Percentiles rank a stretch among this genome's conserved stretches.
These are phyloP conservation scores for Aspergillus felis DNA, from an alignment of 2,329 filamentous ascomycete species.

Conservation along the genomic window DNA sequence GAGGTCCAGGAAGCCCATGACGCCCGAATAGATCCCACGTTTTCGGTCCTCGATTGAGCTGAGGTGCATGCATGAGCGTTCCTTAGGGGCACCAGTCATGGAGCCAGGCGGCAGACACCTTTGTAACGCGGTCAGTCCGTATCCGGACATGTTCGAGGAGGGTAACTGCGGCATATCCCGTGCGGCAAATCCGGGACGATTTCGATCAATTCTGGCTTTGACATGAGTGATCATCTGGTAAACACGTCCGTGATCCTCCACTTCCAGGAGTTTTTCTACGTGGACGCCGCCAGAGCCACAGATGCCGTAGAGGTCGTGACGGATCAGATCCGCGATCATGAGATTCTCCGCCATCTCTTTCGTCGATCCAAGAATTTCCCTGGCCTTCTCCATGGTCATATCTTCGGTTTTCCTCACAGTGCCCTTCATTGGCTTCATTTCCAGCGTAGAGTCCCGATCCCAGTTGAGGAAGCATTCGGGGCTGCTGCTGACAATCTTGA, in stretches of 20 bases:
- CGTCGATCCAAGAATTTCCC: conserved; percentile 67
- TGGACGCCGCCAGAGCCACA: conserved; percentile 69
- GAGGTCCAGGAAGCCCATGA: conserved; percentile 85
- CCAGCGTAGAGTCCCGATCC: conserved; percentile 45
- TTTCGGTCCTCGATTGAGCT: conserved; percentile 60
- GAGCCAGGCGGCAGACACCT: conserved; percentile 80
- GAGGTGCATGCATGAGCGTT: conserved; percentile 82
- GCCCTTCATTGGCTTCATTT: conserved; percentile 92
- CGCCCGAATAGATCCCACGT: conserved; percentile 79
- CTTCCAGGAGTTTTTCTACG: conserved; percentile 74
- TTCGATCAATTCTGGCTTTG: conserved; percentile 53
- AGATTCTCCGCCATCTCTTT: conserved; percentile 96
- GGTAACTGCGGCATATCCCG: conserved; percentile 27
- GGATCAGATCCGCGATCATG: conserved; percentile 97
- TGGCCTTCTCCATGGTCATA: conserved; percentile 69
- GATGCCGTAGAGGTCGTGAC: conserved; percentile 85
- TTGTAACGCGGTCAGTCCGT: conserved; percentile 70
- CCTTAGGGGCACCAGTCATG: conserved; percentile 97
- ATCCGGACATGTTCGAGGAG: conserved; percentile 32
- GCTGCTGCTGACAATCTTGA: conserved; percentile 75
- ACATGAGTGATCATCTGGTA: conserved; percentile 90
- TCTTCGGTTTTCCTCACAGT: conserved; percentile 75
- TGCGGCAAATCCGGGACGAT: conserved; percentile 27
- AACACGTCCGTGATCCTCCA: conserved; percentile 88
- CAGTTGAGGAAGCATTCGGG: conserved; percentile 84